These are phyloP conservation scores for Cytospora schulzeri DNA, from an alignment of 2,329 filamentous ascomycete species.

Conservation along the genomic window DNA sequence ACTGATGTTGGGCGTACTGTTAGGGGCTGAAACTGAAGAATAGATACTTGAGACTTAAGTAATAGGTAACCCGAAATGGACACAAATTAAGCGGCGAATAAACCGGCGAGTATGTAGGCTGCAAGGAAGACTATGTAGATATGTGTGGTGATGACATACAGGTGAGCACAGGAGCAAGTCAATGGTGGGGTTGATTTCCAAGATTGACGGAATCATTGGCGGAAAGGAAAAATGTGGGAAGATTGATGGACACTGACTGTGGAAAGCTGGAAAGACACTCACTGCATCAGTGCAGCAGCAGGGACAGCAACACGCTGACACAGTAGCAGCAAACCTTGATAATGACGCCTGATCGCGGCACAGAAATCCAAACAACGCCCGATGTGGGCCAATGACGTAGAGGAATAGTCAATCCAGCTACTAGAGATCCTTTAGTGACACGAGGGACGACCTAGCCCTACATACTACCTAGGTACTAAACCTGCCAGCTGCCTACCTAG, in stretches of 20 bases:
- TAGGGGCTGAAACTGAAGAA: background rate
- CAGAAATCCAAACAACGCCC: background rate
- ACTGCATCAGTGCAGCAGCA: background rate
- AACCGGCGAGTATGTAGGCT: background rate
- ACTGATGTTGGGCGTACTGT: background rate
- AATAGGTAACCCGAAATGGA: background rate
- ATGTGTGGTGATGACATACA: conserved; percentile 15
- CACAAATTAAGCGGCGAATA: background rate
- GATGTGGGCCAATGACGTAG: background rate
- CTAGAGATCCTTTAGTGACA: too few relatives aligned
- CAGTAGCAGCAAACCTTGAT: background rate
- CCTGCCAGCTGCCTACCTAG: too few relatives aligned
- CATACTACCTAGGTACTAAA: background rate
- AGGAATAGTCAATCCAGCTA: background rate
- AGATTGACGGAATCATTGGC: conserved; percentile 10
- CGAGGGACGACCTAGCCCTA: too few relatives aligned
- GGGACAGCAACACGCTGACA: background rate
- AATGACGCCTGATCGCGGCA: background rate
- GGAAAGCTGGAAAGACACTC: background rate
- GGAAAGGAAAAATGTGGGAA: conserved; percentile 1
- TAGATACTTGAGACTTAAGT: background rate
- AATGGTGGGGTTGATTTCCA: conserved; percentile 21
- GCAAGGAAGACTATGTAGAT: conserved; percentile 8
- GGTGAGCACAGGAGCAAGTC: conserved; percentile 17
- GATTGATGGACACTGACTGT: background rate